Percentiles rank a stretch among this genome's conserved stretches.
Conservation (phyloP, 2,329 filamentous ascomycete species). For the Sporothrix humicola region DNA sequence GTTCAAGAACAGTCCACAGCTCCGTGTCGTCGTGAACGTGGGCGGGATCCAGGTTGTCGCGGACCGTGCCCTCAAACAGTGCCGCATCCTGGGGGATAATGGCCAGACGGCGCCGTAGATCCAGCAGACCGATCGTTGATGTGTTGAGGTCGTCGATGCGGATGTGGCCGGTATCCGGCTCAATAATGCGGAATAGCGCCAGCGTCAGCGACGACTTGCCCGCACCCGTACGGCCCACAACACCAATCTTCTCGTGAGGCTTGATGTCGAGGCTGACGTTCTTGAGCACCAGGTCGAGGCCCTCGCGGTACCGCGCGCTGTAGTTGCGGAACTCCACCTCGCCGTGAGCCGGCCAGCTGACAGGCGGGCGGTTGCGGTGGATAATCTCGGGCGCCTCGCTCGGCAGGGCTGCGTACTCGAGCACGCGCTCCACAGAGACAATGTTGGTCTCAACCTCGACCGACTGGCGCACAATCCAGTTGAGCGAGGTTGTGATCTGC, state of each 20-base stretch:
- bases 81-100: conserved; percentile 98
- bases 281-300: conserved; percentile 89
- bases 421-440: conserved; percentile 94
- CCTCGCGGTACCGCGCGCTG: conserved; percentile 89
- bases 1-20: conserved; percentile 91
- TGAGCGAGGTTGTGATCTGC: conserved; percentile 94
- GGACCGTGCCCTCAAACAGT: conserved; percentile 73
- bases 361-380: conserved; percentile 81
- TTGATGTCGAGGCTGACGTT: conserved; percentile 92
- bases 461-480: conserved; percentile 98
- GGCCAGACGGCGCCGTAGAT: conserved; percentile 85
- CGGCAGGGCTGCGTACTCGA: conserved; percentile 90
- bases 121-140: conserved; percentile 84
- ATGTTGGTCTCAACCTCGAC: conserved; percentile 99
- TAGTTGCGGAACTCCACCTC: conserved; percentile 91
- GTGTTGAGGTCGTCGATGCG: conserved; percentile 90
- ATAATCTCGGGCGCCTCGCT: conserved; percentile 96
- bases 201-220: conserved; percentile 95
- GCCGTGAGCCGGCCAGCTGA: conserved; percentile 89
- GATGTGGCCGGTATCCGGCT: conserved; percentile 80
- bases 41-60: conserved; percentile 94
- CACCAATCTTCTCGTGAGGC: conserved; percentile 95
- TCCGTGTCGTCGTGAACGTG: conserved; percentile 97
- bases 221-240: conserved; percentile 93
- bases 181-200: conserved; percentile 93